Percentiles rank a stretch among this genome's conserved stretches.
Evolutionary conservation across 2,329 filamentous ascomycete species (phyloP).

Genomic region (Claviceps paspali): DNA sequence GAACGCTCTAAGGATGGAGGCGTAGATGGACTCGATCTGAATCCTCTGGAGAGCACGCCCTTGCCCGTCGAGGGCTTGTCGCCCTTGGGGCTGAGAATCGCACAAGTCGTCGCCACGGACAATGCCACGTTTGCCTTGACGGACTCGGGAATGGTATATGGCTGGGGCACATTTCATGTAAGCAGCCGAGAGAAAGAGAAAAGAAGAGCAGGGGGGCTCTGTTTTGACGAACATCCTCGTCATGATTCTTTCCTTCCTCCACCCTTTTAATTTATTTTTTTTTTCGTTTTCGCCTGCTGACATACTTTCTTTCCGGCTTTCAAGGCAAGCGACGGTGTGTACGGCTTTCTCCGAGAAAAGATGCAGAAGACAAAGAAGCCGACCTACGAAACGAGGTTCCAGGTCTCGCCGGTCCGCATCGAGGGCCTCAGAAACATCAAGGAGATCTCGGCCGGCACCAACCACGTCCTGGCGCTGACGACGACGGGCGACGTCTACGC

Average conservation of each 20-base stretch:
- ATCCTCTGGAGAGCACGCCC: conserved; percentile 43
- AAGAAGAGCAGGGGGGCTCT: too few species aligned
- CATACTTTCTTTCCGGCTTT: not conserved
- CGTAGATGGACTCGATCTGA: conserved; percentile 30
- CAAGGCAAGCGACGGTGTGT: conserved; percentile 6
- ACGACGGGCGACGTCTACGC: conserved; percentile 24
- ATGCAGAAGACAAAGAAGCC: conserved; percentile 24
- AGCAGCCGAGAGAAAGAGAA: too few species aligned
- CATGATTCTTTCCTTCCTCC: too few species aligned
- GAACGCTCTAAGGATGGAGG: conserved; percentile 23
- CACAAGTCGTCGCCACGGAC: conserved; percentile 45
- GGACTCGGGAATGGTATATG: conserved; percentile 52
- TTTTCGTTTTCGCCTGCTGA: too few species aligned
- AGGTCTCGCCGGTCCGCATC: conserved; percentile 27
- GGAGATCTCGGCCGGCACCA: conserved; percentile 45
- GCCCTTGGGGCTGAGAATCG: conserved; percentile 37
- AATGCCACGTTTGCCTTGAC: conserved; percentile 57
- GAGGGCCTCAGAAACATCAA: conserved; percentile 42
- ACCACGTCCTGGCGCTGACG: conserved; percentile 51
- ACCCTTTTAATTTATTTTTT: too few species aligned
- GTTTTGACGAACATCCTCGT: too few species aligned
- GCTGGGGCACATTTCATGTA: conserved; percentile 62
- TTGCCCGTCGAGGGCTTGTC: conserved; percentile 27
- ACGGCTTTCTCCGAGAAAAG: conserved; percentile 6
- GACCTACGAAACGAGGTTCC: conserved; percentile 2